phyloP scores from a whole-genome alignment of 164 flowering plant genomes.

The Vitis cinerea region DNA sequence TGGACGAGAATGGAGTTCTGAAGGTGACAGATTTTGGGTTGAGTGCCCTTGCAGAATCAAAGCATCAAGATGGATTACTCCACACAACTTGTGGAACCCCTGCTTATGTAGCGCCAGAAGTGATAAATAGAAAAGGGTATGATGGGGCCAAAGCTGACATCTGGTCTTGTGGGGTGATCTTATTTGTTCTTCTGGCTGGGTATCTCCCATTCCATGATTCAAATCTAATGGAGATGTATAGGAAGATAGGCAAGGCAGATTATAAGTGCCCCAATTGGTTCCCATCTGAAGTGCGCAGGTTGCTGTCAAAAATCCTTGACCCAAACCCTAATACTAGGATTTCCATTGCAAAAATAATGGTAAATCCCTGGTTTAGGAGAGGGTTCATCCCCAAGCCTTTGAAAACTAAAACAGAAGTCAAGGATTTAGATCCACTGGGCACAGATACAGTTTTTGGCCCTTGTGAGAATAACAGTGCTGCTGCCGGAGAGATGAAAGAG shows the following conservation, averaged over 20 bases:
- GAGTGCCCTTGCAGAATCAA: constrained; percentile 46
- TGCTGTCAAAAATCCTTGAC: constrained; percentile 40
- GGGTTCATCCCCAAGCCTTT: constrained; percentile 20
- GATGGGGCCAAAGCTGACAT: constrained; percentile 60
- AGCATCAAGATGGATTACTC: constrained; percentile 42
- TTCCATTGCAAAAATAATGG: constrained; percentile 38
- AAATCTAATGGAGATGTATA: constrained; percentile 49
- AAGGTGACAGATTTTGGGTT: constrained; percentile 63
- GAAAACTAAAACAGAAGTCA: constrained; percentile 4
- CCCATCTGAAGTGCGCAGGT: constrained; percentile 33
- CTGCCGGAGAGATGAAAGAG: constrained; percentile 13
- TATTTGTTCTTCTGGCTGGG: constrained; percentile 51
- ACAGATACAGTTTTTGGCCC: constrained; percentile 3
- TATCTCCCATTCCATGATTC: constrained; percentile 52
- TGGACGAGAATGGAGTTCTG: constrained; percentile 49
- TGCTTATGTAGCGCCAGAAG: constrained; percentile 64
- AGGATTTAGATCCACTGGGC: constrained; percentile 13
- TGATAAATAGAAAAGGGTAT: constrained; percentile 43
- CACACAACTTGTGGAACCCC: constrained; percentile 67
- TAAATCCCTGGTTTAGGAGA: constrained; percentile 46
- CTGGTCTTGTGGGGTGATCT: constrained; percentile 62
- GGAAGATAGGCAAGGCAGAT: constrained; percentile 44
- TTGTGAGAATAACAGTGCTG: neutral
- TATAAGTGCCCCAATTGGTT: constrained; percentile 50
- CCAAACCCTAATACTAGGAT: constrained; percentile 50